Base-by-base conservation (phyloP, 768 basidiomycete species). In the Fomitopsis serialis region DNA sequence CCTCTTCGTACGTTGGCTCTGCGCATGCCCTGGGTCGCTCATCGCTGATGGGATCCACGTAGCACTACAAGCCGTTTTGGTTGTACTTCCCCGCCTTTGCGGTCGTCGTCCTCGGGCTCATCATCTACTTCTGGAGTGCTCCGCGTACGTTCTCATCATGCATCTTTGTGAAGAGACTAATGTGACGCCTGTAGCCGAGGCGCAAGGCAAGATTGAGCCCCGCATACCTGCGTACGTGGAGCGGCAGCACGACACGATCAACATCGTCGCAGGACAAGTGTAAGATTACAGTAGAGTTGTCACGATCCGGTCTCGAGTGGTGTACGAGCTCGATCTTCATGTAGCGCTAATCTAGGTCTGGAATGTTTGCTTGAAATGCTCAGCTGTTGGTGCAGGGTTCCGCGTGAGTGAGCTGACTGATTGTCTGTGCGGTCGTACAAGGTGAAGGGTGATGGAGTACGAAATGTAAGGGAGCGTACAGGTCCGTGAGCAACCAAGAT, bases 41-140 rank as follows among this genome's bases (percentile, higher is more conserved):
- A 46, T 55, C 12, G 44, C 2, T 45, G 45, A 13, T 34, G 17
- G 48, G 10, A 23, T 17, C 23, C 23, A 11, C 37, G 46, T 35
- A 92, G 90, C 85, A 91, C 59, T 92, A 81, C 72, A 68, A 72
- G 42, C 92, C 92, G 3, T 93, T 81, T 74, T 94, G 91, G 90
- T 77, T 94, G 15, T 93, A 94, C 75, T 94, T 94, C 70, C 72
- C 85, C 55, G 78, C 92, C 0, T 94, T 87, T 61, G 76, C 69
- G 1, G 74, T 92, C 13, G 82, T 92, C 55, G 66, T 93, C 42
- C 32, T 72, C 12, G 92, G 92, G 2, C 77, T 94, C 4, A 72
- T 94, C 61, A 78, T 85, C 35, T 94, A 93, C 70, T 93, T 93
- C 74, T 94, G 92, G 90, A 73, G 79, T 66, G 80, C 85, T 7